phyloP scores from a whole-genome alignment of 2,329 filamentous ascomycete genomes.

The Colletotrichum noveboracense region DNA sequence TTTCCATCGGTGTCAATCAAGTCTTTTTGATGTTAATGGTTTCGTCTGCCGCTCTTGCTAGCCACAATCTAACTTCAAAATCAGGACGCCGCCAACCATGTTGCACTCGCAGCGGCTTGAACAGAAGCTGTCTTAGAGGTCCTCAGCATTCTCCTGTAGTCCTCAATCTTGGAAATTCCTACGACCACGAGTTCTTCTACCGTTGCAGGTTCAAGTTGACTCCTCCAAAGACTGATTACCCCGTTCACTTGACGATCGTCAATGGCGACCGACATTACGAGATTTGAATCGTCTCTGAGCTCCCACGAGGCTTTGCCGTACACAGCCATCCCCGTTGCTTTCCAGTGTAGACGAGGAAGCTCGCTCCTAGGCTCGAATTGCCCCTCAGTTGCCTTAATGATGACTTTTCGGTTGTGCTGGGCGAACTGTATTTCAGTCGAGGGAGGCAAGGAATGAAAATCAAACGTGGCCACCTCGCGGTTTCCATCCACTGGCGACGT shows the following conservation, averaged over 20 bases:
- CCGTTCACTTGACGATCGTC: constrained; percentile 1
- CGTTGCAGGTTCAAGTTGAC: background rate
- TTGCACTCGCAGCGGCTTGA: background rate
- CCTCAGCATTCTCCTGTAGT: constrained; percentile 3
- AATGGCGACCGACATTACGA: background rate
- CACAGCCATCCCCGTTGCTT: background rate
- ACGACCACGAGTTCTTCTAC: constrained; percentile 4
- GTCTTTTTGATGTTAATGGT: background rate
- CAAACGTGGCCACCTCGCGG: background rate
- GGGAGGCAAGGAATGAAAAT: background rate
- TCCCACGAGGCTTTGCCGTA: constrained; percentile 1
- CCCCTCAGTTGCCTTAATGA: background rate
- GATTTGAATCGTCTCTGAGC: background rate
- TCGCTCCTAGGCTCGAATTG: background rate
- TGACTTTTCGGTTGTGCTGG: background rate
- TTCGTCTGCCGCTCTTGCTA: background rate
- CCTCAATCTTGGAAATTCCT: constrained; percentile 3
- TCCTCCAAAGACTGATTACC: background rate
- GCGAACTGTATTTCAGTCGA: background rate
- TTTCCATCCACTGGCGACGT: background rate
- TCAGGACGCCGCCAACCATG: background rate
- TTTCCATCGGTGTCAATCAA: background rate
- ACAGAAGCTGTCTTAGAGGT: background rate
- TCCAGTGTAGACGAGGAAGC: background rate
- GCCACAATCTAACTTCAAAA: background rate